A percentile compares a stretch with the other conserved stretches of the same genome.
Evolutionary conservation across 1,284 basidiomycete genomes (phyloP).

Genomic region (Trametes pubescens): DNA sequence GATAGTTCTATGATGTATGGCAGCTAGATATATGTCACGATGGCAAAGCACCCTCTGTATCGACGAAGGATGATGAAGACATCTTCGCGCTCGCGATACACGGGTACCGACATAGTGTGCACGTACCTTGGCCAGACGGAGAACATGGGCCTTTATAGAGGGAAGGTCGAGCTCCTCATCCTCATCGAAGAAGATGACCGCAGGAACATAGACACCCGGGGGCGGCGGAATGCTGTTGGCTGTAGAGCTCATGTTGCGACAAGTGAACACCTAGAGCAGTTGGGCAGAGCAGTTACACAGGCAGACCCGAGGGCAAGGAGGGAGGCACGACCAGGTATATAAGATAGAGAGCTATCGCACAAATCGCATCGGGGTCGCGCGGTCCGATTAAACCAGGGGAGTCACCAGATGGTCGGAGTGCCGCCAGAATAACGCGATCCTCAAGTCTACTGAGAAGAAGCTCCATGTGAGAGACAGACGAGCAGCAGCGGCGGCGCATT

Average conservation of each 20-base stretch:
- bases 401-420: slow-evolving; percentile 11
- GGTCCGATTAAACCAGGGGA: slow-evolving; percentile 11
- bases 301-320: neutral
- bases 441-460: slow-evolving; percentile 4
- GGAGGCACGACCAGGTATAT: neutral
- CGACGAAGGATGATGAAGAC: no score
- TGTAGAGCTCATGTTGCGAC: slow-evolving; percentile 10
- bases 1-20: neutral
- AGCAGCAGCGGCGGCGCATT: neutral
- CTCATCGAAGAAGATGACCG: slow-evolving; percentile 73
- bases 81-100: no score
- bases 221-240: slow-evolving; percentile 53
- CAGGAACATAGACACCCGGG: slow-evolving; percentile 76
- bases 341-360: slow-evolving; percentile 10
- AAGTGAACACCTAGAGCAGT: no score
- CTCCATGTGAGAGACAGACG: slow-evolving; percentile 9
- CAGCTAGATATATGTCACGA: no score
- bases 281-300: neutral
- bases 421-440: slow-evolving; percentile 13
- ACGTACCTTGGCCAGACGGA: slow-evolving; percentile 69
- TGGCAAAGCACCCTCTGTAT: no score
- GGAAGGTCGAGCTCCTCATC: slow-evolving; percentile 71
- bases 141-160: slow-evolving; percentile 66
- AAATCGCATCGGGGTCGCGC: slow-evolving; percentile 18
- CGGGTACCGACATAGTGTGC: no score